Percentiles rank a stretch among this genome's conserved stretches.
Evolutionary conservation across 768 basidiomycete genomes (phyloP).

Genomic region (Lactifluus subvellereus): DNA sequence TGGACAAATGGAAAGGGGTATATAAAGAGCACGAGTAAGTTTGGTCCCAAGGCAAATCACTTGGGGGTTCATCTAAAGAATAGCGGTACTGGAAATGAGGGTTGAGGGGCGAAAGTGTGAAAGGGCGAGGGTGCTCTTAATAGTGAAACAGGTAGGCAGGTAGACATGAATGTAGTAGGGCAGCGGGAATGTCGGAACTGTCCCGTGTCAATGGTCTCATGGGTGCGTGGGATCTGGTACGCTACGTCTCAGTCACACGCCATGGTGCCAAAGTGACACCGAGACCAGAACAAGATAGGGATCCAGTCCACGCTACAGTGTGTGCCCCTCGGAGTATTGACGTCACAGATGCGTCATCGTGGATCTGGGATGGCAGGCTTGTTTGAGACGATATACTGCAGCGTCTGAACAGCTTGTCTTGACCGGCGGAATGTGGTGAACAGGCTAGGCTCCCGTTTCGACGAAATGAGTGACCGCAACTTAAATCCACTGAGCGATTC

Average conservation of each 20-base stretch:
- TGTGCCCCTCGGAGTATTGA: too few relatives aligned
- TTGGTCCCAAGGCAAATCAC: too few relatives aligned
- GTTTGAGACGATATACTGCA: background rate
- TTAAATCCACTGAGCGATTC: conserved; percentile 29
- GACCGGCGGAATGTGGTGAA: background rate
- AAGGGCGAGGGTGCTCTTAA: too few relatives aligned
- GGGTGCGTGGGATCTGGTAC: background rate
- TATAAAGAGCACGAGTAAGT: too few relatives aligned
- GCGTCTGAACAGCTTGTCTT: background rate
- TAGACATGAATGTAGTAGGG: background rate
- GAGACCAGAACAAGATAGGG: background rate
- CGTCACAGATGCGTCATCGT: background rate
- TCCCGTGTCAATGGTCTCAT: too few relatives aligned
- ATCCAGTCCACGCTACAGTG: background rate
- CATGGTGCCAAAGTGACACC: background rate
- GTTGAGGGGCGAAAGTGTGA: too few relatives aligned
- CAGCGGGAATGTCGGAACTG: background rate
- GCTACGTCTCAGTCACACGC: background rate
- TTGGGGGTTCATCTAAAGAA: too few relatives aligned
- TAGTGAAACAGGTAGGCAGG: too few relatives aligned
- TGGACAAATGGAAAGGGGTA: too few relatives aligned
- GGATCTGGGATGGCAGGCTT: conserved; percentile 3
- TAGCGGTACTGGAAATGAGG: too few relatives aligned
- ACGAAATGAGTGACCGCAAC: conserved; percentile 26
- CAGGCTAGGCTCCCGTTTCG: background rate